A percentile compares a stretch with the other conserved stretches of the same genome.
Evolutionary conservation across 805 yeast genomes (phyloP).

Genomic region (Starmerella riodocensis): DNA sequence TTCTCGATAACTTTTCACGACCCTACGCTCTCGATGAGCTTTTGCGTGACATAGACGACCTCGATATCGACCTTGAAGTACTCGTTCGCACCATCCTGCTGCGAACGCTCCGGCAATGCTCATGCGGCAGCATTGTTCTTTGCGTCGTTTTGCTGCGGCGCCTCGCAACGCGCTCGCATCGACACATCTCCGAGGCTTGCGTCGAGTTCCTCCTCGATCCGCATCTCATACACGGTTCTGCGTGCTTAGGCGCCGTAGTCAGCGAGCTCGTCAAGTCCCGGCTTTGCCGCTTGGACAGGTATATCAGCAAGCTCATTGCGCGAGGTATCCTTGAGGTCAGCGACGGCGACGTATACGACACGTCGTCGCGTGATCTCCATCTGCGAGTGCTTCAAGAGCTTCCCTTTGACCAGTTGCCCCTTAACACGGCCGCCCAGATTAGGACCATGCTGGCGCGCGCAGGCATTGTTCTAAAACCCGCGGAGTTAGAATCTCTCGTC

Average conservation of each 20-base stretch:
- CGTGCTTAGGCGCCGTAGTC: slow-evolving; percentile 30
- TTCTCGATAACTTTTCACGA: slow-evolving; percentile 24
- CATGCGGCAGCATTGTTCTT: slow-evolving; percentile 10
- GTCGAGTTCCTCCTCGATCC: slow-evolving; percentile 19
- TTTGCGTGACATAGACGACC: slow-evolving; percentile 3
- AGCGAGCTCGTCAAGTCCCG: slow-evolving; percentile 38
- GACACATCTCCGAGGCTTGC: slow-evolving; percentile 14
- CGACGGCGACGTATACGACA: neutral
- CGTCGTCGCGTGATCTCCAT: slow-evolving; percentile 26
- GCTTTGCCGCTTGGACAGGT: slow-evolving; percentile 47
- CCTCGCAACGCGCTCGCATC: slow-evolving; percentile 5
- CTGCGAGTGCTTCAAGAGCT: slow-evolving; percentile 35
- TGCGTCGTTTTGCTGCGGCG: slow-evolving; percentile 16
- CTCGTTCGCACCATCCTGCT: slow-evolving; percentile 13
- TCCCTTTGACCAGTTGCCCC: slow-evolving; percentile 20
- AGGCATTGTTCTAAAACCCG: neutral
- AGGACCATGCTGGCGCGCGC: slow-evolving; percentile 13
- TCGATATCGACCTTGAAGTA: slow-evolving; percentile 2
- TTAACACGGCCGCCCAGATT: slow-evolving; percentile 15
- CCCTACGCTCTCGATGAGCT: slow-evolving; percentile 21
- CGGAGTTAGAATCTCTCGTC: neutral
- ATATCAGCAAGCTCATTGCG: slow-evolving; percentile 68
- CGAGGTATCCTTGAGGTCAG: slow-evolving; percentile 59
- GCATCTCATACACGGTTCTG: slow-evolving; percentile 7
- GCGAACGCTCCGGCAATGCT: slow-evolving; percentile 14